phyloP scores from a whole-genome alignment of 176 grass and related monocot genomes.

The Carex pumila region DNA sequence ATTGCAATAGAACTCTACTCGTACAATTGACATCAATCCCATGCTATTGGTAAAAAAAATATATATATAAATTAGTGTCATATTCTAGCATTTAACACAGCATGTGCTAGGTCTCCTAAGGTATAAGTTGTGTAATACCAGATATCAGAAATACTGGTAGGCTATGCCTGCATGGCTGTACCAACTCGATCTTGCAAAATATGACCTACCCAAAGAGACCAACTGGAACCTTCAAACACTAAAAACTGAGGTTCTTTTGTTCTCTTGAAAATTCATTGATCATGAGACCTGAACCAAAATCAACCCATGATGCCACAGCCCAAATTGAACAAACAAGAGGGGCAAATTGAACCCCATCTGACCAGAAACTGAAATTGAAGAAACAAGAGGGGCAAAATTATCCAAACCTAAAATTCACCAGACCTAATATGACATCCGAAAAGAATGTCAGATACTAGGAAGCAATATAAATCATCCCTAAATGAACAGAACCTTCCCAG shows the following conservation, averaged over 20 bases:
- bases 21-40: slow-evolving; percentile 45
- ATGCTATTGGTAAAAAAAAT: slow-evolving; percentile 27
- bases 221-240: not conserved
- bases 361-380: not conserved
- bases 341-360: not conserved
- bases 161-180: not conserved
- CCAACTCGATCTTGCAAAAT: no score
- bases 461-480: not conserved
- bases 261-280: not conserved
- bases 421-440: not conserved
- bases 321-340: not conserved
- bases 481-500: not conserved
- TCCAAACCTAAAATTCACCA: not conserved
- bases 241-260: not conserved
- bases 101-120: not conserved
- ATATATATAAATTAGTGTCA: not conserved
- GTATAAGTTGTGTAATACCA: not conserved
- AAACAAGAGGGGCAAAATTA: not conserved
- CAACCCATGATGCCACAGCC: not conserved
- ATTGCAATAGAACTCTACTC: slow-evolving; percentile 45
- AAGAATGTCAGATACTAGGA: not conserved
- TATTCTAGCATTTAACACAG: not conserved
- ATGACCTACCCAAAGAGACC: not conserved
- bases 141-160: not conserved
- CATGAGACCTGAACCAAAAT: not conserved